Conservation (phyloP, 1,284 basidiomycete genomes). For the Papiliotrema nemorosa region DNA sequence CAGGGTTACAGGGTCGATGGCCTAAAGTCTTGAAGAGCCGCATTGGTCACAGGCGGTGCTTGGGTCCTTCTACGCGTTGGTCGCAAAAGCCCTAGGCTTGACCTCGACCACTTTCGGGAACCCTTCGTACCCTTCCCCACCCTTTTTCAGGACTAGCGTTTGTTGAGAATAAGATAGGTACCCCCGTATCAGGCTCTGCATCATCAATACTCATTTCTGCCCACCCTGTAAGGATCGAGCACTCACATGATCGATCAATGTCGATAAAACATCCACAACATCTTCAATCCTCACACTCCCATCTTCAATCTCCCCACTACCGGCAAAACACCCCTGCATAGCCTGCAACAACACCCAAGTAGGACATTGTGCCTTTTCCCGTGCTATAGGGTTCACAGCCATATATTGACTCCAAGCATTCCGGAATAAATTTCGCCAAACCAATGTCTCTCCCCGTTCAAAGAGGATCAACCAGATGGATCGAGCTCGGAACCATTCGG, state of each 20-base stretch:
- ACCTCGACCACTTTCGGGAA: conserved; percentile 35
- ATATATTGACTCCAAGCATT: conserved; percentile 41
- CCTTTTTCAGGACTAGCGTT: conserved; percentile 35
- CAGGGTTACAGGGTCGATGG: too few species aligned
- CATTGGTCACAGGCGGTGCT: too few species aligned
- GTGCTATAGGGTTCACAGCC: conserved; percentile 15
- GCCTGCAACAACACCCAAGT: conserved; percentile 39
- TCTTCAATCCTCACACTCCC: conserved; percentile 36
- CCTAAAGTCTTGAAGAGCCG: too few species aligned
- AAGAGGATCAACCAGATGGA: conserved; percentile 47
- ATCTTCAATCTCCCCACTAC: conserved; percentile 42
- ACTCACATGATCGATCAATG: conserved; percentile 48
- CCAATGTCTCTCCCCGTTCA: conserved; percentile 50
- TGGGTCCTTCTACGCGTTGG: conserved; percentile 5
- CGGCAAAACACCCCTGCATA: conserved; percentile 25
- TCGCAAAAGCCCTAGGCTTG: conserved; percentile 15
- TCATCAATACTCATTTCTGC: background rate
- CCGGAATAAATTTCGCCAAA: conserved; percentile 50
- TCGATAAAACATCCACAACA: conserved; percentile 42
- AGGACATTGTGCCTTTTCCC: conserved; percentile 29
- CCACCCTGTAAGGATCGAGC: background rate
- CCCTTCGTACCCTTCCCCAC: conserved; percentile 36
- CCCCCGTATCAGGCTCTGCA: conserved; percentile 37
- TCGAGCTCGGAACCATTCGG: conserved; percentile 46
- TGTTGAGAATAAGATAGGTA: conserved; percentile 40